Base-by-base conservation (phyloP, 345 rosid genomes). In the Salix purpurea region DNA sequence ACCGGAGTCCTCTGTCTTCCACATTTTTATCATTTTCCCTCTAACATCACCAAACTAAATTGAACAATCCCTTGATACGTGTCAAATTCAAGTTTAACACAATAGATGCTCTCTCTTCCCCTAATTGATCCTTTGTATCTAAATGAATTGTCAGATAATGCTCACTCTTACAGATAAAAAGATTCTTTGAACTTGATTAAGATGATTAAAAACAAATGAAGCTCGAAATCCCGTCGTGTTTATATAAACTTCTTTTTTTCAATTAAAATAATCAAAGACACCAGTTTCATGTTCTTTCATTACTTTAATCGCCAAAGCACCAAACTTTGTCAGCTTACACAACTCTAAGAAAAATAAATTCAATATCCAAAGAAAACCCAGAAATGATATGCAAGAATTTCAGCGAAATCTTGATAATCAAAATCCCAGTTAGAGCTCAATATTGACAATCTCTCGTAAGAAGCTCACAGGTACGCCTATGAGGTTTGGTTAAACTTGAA, bases 21-120 rank as follows among this genome's bases (percentile, higher is more conserved):
- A 84, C 91, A 88, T 66, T 85, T 82, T 82, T 75, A 65, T 73
- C 73, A 76, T 73, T 73, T 68, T 58, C 81, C 83, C 61, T n/a
- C 46, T 73, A 67, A 67, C 67, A n/a, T 67, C 70, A 67, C 82
- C 69, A 72, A 74, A 68, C 36, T 69, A 81, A 73, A 40, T 76
- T 50, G 66, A 75, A 67, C 74, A 65, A 67, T 72, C 66, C 34
- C 28, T 76, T 56, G 39, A 61, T 58, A n/a, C 4, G 39, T 2
- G 68, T 40, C 48, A 60, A 68, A 62, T 62, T 65, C 16, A 69
- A 40, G 42, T n/a, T 72, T 24, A 70, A 70, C 64, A 71, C 19
- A 73, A 54, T 3, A 34, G 68, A 28, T 7, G 68, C 68, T 34
- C 39, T 26, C 39, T 18, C 68, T 65, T 8, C 9, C 48, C 32